Conservation (phyloP, 108 stramenopile genomes). For the Stephanodiscus triporus region DNA sequence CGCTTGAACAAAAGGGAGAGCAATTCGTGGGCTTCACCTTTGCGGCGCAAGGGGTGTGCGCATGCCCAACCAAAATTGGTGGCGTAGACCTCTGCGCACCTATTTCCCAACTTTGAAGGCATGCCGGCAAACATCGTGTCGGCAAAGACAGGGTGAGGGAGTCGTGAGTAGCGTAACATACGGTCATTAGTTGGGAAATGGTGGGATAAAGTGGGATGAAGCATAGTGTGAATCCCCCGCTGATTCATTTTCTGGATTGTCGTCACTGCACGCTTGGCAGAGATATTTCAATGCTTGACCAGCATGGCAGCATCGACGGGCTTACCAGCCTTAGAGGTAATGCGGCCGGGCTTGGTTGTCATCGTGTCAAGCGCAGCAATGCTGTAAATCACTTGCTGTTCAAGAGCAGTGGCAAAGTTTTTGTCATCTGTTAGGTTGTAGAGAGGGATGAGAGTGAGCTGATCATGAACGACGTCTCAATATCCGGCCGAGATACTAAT, state of each 20-base stretch:
- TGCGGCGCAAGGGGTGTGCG: slow-evolving; percentile 31
- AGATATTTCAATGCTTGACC: slow-evolving; percentile 23
- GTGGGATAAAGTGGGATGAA: slow-evolving; percentile 18
- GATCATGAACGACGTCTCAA: neutral
- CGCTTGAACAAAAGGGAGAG: slow-evolving; percentile 19
- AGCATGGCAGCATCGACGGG: neutral
- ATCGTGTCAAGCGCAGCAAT: no score
- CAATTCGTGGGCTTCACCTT: slow-evolving; percentile 33
- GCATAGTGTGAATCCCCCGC: slow-evolving; percentile 13
- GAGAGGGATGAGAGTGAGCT: neutral
- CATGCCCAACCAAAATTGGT: slow-evolving; percentile 28
- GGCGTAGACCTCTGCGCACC: slow-evolving; percentile 26
- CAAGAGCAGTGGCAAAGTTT: slow-evolving; percentile 16
- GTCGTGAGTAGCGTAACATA: slow-evolving; percentile 20
- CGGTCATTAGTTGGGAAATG: slow-evolving; percentile 16
- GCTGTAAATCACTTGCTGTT: neutral
- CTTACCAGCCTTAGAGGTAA: neutral
- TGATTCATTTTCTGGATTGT: slow-evolving; percentile 41
- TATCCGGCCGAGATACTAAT: neutral
- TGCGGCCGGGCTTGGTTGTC: neutral
- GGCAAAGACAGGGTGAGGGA: slow-evolving; percentile 21
- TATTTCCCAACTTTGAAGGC: slow-evolving; percentile 24
- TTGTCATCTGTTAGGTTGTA: slow-evolving; percentile 2
- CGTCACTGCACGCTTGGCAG: slow-evolving; percentile 24
- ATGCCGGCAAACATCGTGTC: slow-evolving; percentile 27